Base-by-base conservation (phyloP, 2,329 filamentous ascomycete species). In the Tolypocladium ophioglossoides region DNA sequence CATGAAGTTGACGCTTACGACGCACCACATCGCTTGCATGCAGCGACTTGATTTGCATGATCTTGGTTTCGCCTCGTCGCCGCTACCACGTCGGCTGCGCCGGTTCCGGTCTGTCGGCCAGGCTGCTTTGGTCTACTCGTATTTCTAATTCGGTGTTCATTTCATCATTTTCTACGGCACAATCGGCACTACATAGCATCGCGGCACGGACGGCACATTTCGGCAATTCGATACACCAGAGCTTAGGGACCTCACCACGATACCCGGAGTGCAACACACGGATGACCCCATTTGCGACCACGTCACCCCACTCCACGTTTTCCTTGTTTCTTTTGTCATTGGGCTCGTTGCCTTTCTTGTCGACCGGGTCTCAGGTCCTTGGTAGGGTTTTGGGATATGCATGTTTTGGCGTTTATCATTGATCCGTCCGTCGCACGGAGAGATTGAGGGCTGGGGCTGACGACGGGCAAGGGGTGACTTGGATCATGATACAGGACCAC, bases 241-340 rank as follows among this genome's bases (percentile, higher is more conserved):
- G 66, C 67, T 69, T 68, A 64, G 64, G 66, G 63, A 57, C 50
- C 57, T 50, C 27, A 66, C 60, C 59, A 67, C 66, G 70, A 72
- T 72, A 72, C 70, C 70, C 70, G 68, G 70, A 71, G 68, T 68
- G 68, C 68, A 66, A 66, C 61, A 61, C 51, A 62, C 62, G 64
- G 62, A 59, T 64, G 61, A 62, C 63, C 61, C 62, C 60, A 54
- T 30, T 62, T 56, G 59, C 63, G 60, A 65, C 64, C 60, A 66
- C 59, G 64, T 68, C 67, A 67, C 65, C 69, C 68, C 69, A 71
- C 69, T 69, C 69, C 64, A 64, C 62, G 51, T 59, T 67, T 65
- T 61, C 57, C 58, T 62, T 63, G 52, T 48, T 57, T 55, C 53
- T 58, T 24, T 14, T 55, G 32, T 52, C 12, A 18, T 56, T 57